phyloP scores from a whole-genome alignment of 2,329 filamentous ascomycete genomes.

The Talaromyces marneffei region DNA sequence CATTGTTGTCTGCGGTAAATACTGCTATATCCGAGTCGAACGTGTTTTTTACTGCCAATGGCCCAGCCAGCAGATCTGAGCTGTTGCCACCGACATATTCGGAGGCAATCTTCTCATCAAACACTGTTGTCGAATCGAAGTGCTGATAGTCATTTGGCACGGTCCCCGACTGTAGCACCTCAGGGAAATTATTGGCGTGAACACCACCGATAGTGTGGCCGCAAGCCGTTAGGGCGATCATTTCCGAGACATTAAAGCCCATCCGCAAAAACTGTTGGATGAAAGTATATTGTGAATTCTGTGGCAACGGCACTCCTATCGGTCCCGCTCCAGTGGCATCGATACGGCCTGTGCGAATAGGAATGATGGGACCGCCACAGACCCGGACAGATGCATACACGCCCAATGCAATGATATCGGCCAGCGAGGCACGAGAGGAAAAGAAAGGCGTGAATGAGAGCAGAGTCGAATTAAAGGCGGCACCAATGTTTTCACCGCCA shows the following conservation, averaged over 20 bases:
- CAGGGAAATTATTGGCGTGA: constrained; percentile 10
- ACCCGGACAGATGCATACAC: constrained; percentile 10
- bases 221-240: constrained; percentile 10
- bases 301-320: constrained; percentile 10
- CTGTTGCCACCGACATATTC: constrained; percentile 9
- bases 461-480: constrained; percentile 8
- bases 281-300: constrained; percentile 13
- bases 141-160: constrained; percentile 11
- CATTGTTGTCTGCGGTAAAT: constrained; percentile 9
- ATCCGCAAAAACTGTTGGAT: constrained; percentile 12
- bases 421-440: constrained; percentile 10
- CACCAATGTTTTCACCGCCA: constrained; percentile 11
- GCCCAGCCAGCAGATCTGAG: constrained; percentile 6
- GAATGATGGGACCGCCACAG: constrained; percentile 7
- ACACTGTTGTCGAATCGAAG: constrained; percentile 10
- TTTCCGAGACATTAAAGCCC: constrained; percentile 13
- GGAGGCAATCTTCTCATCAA: constrained; percentile 10
- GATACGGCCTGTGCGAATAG: constrained; percentile 8
- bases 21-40: constrained; percentile 8
- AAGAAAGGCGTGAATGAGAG: constrained; percentile 3
- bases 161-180: constrained; percentile 3
- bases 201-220: constrained; percentile 12
- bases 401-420: constrained; percentile 10
- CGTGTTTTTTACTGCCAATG: constrained; percentile 4
- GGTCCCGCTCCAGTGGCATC: constrained; percentile 12